Conservation (phyloP, 805 yeast genomes). For the Kluyveromyces siamensis region DNA sequence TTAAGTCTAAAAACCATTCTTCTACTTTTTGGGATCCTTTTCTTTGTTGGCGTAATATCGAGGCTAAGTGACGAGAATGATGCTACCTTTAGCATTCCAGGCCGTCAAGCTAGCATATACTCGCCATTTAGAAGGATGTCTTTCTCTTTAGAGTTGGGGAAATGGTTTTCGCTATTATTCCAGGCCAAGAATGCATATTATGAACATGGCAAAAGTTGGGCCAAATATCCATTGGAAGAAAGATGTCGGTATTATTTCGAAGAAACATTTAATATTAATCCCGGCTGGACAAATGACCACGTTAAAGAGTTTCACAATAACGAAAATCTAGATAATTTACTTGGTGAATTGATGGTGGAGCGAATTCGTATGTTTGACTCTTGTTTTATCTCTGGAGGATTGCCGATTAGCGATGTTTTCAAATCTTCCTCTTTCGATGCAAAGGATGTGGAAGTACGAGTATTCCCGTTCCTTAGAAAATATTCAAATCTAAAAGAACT, state of each 20-base stretch:
- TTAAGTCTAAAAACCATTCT: neutral
- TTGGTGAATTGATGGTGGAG: conserved; percentile 17
- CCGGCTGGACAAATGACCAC: conserved; percentile 17
- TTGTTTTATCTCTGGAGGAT: conserved; percentile 17
- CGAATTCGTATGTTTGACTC: conserved; percentile 21
- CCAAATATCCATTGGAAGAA: conserved; percentile 3
- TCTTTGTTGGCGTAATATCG: neutral
- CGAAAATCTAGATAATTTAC: conserved; percentile 14
- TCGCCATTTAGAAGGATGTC: neutral
- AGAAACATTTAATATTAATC: conserved; percentile 9
- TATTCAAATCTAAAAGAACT: conserved; percentile 4
- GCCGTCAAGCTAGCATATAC: neutral
- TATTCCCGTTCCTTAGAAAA: conserved; percentile 21
- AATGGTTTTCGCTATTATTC: neutral
- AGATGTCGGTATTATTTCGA: conserved; percentile 18
- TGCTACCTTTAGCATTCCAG: neutral
- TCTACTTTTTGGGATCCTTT: neutral
- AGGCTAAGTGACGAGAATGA: neutral
- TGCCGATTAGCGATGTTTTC: conserved; percentile 11
- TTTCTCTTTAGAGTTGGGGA: neutral
- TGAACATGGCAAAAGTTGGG: neutral
- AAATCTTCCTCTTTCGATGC: conserved; percentile 1
- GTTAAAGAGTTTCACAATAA: conserved; percentile 9
- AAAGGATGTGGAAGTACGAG: conserved; percentile 13
- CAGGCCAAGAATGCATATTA: neutral